Percentiles rank a stretch among this genome's conserved stretches.
Evolutionary conservation across 2,329 filamentous ascomycete genomes (phyloP).

Genomic region (Colletotrichum somersetense): DNA sequence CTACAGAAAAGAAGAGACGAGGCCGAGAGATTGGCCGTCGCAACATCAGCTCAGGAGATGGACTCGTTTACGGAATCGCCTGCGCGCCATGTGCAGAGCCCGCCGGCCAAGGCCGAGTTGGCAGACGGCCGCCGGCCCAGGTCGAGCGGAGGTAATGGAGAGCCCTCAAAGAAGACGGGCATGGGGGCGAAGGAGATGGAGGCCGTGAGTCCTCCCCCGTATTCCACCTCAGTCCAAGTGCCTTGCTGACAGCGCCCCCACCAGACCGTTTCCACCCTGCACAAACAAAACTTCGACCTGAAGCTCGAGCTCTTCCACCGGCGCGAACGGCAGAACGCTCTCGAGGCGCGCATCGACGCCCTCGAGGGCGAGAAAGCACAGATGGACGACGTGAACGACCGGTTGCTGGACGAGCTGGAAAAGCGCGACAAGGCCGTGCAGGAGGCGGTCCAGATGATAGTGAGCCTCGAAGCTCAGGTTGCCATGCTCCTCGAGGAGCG

Average conservation of each 20-base stretch:
- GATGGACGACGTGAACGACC: constrained; percentile 69
- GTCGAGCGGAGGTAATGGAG: constrained; percentile 57
- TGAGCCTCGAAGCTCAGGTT: constrained; percentile 71
- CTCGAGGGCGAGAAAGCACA: constrained; percentile 68
- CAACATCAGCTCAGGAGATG: constrained; percentile 54
- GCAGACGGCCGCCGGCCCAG: constrained; percentile 55
- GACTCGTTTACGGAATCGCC: constrained; percentile 55
- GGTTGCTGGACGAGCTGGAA: constrained; percentile 71
- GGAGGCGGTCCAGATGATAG: constrained; percentile 78
- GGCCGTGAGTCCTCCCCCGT: constrained; percentile 58
- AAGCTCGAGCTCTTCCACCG: constrained; percentile 80
- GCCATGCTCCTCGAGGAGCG: constrained; percentile 67
- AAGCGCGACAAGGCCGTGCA: constrained; percentile 78
- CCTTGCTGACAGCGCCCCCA: constrained; percentile 24
- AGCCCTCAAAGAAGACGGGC: constrained; percentile 62
- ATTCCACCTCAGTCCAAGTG: background rate
- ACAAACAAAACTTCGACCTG: constrained; percentile 83
- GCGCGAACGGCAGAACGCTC: constrained; percentile 70
- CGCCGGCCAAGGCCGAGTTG: constrained; percentile 54
- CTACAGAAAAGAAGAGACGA: constrained; percentile 65
- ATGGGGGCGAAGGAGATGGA: constrained; percentile 78
- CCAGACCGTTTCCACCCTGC: constrained; percentile 74
- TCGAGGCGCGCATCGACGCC: constrained; percentile 69
- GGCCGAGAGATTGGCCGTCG: constrained; percentile 56
- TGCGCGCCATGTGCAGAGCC: constrained; percentile 52